Conservation (phyloP, 2,329 filamentous ascomycete genomes). For the Elsinoe perseae region DNA sequence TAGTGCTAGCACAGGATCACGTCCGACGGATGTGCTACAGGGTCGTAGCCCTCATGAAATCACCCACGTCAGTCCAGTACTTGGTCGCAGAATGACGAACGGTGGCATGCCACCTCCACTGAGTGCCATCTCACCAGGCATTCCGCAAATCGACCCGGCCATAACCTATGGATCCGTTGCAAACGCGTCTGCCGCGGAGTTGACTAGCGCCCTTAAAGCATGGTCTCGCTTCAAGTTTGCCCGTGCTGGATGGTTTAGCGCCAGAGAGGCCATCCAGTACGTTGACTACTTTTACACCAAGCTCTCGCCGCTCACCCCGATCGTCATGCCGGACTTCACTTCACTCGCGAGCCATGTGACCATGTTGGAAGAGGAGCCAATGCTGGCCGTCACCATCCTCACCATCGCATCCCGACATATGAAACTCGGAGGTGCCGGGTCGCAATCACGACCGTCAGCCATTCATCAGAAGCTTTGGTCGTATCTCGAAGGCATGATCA, state of each 20-base stretch:
- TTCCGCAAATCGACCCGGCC: conserved; percentile 22
- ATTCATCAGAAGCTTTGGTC: conserved; percentile 96
- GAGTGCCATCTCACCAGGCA: conserved; percentile 9
- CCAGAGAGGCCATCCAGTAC: conserved; percentile 85
- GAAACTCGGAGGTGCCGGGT: conserved; percentile 69
- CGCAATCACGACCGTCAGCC: conserved; percentile 73
- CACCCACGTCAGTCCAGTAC: background rate
- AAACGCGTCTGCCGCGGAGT: conserved; percentile 30
- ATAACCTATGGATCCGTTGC: conserved; percentile 21
- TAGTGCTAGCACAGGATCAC: conserved; percentile 31
- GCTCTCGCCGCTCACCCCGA: conserved; percentile 84
- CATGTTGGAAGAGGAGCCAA: conserved; percentile 82
- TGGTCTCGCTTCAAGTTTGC: conserved; percentile 93
- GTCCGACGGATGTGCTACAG: conserved; percentile 1
- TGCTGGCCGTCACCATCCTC: conserved; percentile 82
- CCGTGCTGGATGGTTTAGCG: conserved; percentile 93
- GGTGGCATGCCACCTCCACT: conserved; percentile 12
- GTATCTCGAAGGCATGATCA: conserved; percentile 89
- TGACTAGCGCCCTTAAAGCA: conserved; percentile 60
- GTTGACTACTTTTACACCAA: conserved; percentile 94
- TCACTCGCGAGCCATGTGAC: conserved; percentile 71
- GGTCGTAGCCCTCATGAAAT: conserved; percentile 10
- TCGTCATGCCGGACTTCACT: conserved; percentile 84
- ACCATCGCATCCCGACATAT: conserved; percentile 87
- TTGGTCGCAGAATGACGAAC: conserved; percentile 1